Percentiles rank a stretch among this genome's conserved stretches.
Evolutionary conservation across 768 basidiomycete species (phyloP).

Genomic region (Psilocybe sp.): DNA sequence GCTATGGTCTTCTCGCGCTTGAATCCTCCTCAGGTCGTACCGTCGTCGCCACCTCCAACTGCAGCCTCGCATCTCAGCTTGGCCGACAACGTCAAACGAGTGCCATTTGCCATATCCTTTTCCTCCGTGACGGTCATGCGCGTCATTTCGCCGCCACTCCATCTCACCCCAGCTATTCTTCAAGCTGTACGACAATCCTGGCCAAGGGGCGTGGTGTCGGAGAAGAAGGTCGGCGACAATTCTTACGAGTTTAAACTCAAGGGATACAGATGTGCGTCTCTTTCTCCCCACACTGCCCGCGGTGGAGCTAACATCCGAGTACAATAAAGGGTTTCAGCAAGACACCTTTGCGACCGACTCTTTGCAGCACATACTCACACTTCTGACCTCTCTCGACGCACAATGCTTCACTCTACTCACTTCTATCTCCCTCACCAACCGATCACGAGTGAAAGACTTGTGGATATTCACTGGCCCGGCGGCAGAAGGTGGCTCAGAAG

Average conservation of each 20-base stretch:
- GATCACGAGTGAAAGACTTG: constrained; percentile 71
- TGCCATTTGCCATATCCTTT: constrained; percentile 74
- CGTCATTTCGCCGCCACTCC: constrained; percentile 74
- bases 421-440: constrained; percentile 69
- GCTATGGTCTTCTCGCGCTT: constrained; percentile 20
- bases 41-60: constrained; percentile 26
- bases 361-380: constrained; percentile 63
- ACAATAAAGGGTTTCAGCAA: constrained; percentile 66
- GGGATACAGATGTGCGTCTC: constrained; percentile 67
- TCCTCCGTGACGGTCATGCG: constrained; percentile 63
- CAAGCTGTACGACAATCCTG: constrained; percentile 74
- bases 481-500: constrained; percentile 24
- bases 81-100: constrained; percentile 31
- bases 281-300: constrained; percentile 7
- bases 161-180: constrained; percentile 77
- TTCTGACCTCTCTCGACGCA: constrained; percentile 63
- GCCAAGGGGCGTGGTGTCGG: constrained; percentile 77
- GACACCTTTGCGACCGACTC: constrained; percentile 75
- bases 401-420: constrained; percentile 67
- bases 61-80: neutral
- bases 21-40: constrained; percentile 30
- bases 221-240: constrained; percentile 70
- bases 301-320: neutral
- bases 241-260: constrained; percentile 81
- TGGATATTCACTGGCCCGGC: constrained; percentile 73